These are phyloP conservation scores for Medicago ruthenica DNA, from an alignment of 306 rosid species.

Conservation along the genomic window DNA sequence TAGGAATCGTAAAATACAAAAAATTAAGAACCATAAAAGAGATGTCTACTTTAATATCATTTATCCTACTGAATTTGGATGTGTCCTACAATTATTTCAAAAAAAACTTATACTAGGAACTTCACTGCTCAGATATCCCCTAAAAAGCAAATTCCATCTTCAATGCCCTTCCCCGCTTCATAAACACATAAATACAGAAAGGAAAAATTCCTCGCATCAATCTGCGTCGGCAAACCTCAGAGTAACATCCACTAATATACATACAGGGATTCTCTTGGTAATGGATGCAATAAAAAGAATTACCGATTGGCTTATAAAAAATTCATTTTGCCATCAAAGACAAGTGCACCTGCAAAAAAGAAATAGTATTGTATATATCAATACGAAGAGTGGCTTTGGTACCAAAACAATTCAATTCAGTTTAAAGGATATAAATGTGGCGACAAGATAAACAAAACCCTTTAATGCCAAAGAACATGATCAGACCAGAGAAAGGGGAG, in stretches of 20 bases:
- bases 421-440: slow-evolving; percentile 18
- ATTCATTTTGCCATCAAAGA: slow-evolving; percentile 38
- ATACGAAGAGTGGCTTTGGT: background rate
- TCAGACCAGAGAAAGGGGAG: background rate
- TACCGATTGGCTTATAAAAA: slow-evolving; percentile 33
- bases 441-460: background rate
- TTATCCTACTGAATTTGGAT: slow-evolving; percentile 36
- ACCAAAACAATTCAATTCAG: background rate
- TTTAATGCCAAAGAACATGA: background rate
- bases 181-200: slow-evolving; percentile 39
- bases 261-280: slow-evolving; percentile 45
- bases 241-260: slow-evolving; percentile 61
- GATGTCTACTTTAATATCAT: slow-evolving; percentile 26
- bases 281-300: slow-evolving; percentile 36
- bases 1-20: background rate
- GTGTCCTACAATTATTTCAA: slow-evolving; percentile 52
- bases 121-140: slow-evolving; percentile 44
- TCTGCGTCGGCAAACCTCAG: slow-evolving; percentile 46
- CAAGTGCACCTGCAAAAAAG: slow-evolving; percentile 49
- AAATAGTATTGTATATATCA: slow-evolving; percentile 23
- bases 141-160: slow-evolving; percentile 34
- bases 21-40: background rate
- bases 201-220: slow-evolving; percentile 41
- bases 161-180: slow-evolving; percentile 32
- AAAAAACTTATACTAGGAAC: slow-evolving; percentile 25